A percentile compares a stretch with the other conserved stretches of the same genome.
Conservation (phyloP, 371 early-diverging fungal genomes). For the Mortierella sp. region DNA sequence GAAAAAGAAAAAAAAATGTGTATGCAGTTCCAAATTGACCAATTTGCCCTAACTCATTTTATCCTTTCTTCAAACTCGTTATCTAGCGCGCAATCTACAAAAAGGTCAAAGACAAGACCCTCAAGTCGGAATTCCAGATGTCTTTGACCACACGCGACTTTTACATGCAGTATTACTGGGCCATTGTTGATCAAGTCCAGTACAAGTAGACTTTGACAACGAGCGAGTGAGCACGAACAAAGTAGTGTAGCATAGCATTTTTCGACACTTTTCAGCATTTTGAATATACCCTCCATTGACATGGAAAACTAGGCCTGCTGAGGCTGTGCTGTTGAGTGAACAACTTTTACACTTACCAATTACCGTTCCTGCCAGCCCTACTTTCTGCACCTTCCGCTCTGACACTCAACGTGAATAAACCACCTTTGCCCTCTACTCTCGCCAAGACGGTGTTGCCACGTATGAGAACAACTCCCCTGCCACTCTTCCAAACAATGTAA, state of each 20-base stretch:
- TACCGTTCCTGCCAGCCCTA: no score
- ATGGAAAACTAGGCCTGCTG: neutral
- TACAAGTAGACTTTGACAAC: neutral
- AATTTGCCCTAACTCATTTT: neutral
- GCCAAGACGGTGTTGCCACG: no score
- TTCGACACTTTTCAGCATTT: neutral
- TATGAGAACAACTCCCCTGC: no score
- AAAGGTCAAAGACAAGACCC: constrained; percentile 32
- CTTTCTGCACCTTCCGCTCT: no score
- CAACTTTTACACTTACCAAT: no score
- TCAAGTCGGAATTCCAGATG: constrained; percentile 42
- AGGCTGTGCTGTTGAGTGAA: neutral
- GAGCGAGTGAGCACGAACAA: neutral
- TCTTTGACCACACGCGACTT: constrained; percentile 42
- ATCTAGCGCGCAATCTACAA: constrained; percentile 39
- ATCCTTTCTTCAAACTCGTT: neutral
- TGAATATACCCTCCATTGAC: neutral
- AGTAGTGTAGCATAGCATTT: neutral
- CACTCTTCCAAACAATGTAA: no score
- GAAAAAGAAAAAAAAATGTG: neutral
- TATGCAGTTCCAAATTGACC: neutral
- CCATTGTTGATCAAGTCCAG: constrained; percentile 45
- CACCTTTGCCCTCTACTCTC: no score
- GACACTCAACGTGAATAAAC: no score
- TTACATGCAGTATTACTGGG: constrained; percentile 39